Evolutionary conservation across 129 eudicot species (phyloP).

Genomic region (Flaveria ramosissima): DNA sequence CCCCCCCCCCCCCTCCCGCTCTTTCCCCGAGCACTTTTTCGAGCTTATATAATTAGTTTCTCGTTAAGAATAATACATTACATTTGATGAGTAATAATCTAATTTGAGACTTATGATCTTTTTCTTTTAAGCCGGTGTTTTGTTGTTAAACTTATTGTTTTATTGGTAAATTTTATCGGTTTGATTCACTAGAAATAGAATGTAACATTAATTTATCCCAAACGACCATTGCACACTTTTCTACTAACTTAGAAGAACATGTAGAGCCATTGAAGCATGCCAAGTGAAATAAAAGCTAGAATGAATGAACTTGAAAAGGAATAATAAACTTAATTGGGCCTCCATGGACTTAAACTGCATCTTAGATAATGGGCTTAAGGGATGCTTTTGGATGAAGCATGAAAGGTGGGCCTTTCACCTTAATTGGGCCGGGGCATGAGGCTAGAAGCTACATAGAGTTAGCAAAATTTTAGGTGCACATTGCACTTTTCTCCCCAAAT

Average conservation of each 20-base stretch:
- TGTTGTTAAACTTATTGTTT: no score
- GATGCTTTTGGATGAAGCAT: conserved; percentile 56
- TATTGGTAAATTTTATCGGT: not conserved
- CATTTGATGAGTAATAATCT: no score
- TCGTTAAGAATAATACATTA: no score
- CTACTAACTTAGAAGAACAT: conserved; percentile 54
- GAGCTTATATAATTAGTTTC: no score
- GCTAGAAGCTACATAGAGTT: no score
- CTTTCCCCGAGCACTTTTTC: no score
- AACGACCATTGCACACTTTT: conserved; percentile 46
- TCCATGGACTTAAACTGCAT: conserved; percentile 70
- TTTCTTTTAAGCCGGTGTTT: no score
- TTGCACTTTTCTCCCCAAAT: no score
- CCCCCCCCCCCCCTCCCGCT: no score
- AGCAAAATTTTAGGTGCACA: no score
- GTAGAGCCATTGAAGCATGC: conserved; percentile 85
- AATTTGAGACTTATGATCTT: no score
- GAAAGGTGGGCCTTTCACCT: conserved; percentile 67
- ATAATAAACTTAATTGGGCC: conserved; percentile 69
- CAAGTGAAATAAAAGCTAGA: conserved; percentile 74
- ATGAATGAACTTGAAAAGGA: conserved; percentile 82
- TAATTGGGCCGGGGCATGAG: no score
- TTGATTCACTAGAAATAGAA: not conserved
- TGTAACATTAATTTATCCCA: conserved; percentile 73
- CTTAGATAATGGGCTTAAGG: conserved; percentile 87